A percentile compares a stretch with the other conserved stretches of the same genome.
phyloP scores from a whole-genome alignment of 2,329 filamentous ascomycete species.

The Botryotinia convoluta region DNA sequence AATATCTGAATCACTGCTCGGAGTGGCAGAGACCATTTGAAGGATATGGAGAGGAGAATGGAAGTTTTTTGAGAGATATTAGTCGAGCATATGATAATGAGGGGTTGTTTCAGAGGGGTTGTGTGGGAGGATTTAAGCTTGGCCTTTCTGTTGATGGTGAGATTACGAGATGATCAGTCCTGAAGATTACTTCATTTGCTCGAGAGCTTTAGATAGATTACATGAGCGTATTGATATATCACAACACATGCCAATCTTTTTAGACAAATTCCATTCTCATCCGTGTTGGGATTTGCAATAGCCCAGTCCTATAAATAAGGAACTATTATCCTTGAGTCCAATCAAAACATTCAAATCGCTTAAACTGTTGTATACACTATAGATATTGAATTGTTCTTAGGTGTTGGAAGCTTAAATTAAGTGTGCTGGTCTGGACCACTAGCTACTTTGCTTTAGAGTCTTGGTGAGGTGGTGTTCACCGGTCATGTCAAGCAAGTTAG shows the following conservation, averaged over 20 bases:
- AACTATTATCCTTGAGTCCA: fast-evolving
- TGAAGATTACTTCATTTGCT: background rate
- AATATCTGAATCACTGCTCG: constrained; percentile 38
- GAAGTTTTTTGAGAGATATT: constrained; percentile 20
- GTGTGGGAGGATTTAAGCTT: constrained; percentile 20
- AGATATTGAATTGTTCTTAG: background rate
- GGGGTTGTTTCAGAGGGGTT: constrained; percentile 21
- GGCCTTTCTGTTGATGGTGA: no score
- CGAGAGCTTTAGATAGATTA: background rate
- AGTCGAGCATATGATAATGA: constrained; percentile 21
- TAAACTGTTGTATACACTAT: background rate
- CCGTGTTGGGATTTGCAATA: background rate
- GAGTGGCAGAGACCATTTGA: constrained; percentile 36
- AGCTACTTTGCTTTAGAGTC: background rate
- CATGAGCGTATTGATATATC: background rate
- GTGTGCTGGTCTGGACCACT: background rate
- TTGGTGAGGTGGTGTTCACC: background rate
- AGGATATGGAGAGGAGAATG: constrained; percentile 35
- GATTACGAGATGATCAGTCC: background rate
- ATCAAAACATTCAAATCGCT: background rate
- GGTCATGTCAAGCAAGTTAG: background rate
- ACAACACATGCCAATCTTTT: background rate
- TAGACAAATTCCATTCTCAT: background rate
- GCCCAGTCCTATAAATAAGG: background rate
- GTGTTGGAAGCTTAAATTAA: background rate